phyloP scores from a whole-genome alignment of 1,139 yeast species.

The Casaregolazyma lundiana region DNA sequence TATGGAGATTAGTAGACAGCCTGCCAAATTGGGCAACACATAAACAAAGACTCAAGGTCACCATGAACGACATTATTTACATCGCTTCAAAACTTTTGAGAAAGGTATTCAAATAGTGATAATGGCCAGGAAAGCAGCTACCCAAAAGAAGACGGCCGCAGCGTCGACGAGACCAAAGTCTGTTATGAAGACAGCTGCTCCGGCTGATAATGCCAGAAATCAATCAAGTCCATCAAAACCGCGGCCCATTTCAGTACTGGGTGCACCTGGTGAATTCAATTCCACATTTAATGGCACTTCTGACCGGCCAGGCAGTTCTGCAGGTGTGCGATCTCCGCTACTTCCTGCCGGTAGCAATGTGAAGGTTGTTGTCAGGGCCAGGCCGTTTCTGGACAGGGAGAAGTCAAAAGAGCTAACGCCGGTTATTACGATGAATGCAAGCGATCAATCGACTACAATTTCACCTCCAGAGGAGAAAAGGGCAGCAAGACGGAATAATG shows the following conservation, averaged over 20 bases:
- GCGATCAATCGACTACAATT: conserved; percentile 25
- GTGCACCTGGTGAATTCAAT: conserved; percentile 8
- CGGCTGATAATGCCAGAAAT: conserved; percentile 1
- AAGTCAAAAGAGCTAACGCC: conserved; percentile 20
- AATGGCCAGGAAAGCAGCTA: background rate
- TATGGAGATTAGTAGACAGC: too few species aligned
- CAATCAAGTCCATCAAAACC: background rate
- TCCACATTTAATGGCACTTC: background rate
- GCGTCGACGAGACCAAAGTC: background rate
- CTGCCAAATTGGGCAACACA: background rate
- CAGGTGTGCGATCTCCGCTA: background rate
- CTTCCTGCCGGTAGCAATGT: conserved; percentile 28
- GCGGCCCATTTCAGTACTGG: conserved; percentile 7
- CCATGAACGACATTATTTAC: background rate
- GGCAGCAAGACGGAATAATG: conserved; percentile 21
- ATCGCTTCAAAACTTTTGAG: background rate
- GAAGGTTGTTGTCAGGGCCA: conserved; percentile 37
- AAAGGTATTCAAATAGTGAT: background rate
- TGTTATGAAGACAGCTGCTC: background rate
- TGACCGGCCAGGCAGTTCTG: background rate
- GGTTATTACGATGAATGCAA: conserved; percentile 27
- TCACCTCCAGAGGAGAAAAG: conserved; percentile 14
- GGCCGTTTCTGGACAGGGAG: conserved; percentile 35
- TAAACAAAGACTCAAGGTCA: background rate
- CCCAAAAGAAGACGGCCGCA: background rate